phyloP scores from a whole-genome alignment of 345 rosid genomes.

The Streptanthus diversifolius region DNA sequence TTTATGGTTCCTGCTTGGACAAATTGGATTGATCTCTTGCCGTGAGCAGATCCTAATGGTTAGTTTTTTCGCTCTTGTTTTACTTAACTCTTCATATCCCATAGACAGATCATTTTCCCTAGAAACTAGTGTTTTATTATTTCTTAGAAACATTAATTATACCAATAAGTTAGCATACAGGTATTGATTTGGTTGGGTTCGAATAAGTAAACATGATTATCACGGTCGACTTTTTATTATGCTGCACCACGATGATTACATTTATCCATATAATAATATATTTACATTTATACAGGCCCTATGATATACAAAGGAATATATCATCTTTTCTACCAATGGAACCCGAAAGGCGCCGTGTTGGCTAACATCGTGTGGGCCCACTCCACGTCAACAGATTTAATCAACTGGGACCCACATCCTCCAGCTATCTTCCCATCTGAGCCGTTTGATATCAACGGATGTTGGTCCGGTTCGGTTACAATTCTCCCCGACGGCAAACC shows the following conservation, averaged over 20 bases:
- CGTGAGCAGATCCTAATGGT: conserved; percentile 72
- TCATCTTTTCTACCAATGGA: conserved; percentile 72
- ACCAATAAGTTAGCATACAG: conserved; percentile 19
- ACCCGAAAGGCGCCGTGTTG: conserved; percentile 67
- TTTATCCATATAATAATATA: not conserved
- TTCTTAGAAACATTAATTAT: not conserved
- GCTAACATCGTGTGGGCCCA: conserved; percentile 84
- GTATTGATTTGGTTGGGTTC: no score
- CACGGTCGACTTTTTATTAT: conserved; percentile 16
- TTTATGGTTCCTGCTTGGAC: conserved; percentile 19
- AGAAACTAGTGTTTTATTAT: not conserved
- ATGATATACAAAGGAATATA: conserved; percentile 71
- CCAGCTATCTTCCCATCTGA: conserved; percentile 56
- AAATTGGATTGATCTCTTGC: conserved; percentile 12
- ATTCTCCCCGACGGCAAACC: conserved; percentile 49
- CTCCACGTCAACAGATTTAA: conserved; percentile 66
- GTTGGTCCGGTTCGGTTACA: conserved; percentile 79
- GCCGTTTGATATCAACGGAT: conserved; percentile 51
- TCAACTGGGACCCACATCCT: conserved; percentile 63
- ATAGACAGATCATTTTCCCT: conserved; percentile 29
- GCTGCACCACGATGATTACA: conserved; percentile 21
- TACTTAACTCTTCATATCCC: conserved; percentile 34
- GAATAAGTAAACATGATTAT: no score
- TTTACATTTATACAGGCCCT: conserved; percentile 39
- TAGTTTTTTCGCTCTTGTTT: conserved; percentile 19